phyloP scores from a whole-genome alignment of 2,329 filamentous ascomycete species.

The Colletotrichum chrysophilum region DNA sequence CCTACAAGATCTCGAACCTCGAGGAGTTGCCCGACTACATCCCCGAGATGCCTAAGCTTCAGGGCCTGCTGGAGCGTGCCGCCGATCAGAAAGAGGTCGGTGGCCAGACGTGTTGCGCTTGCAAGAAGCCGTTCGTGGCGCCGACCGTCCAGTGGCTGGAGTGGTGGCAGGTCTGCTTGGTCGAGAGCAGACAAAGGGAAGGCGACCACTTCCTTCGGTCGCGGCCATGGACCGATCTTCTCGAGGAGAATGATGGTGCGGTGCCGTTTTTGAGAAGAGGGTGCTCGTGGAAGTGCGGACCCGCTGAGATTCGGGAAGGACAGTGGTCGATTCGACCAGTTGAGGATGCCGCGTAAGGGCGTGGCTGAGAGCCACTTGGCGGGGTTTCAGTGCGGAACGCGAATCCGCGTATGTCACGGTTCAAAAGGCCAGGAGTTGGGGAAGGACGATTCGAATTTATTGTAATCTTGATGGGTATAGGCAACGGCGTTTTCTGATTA shows the following conservation, averaged over 20 bases:
- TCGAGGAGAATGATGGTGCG: constrained; percentile 36
- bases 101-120: constrained; percentile 57
- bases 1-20: constrained; percentile 47
- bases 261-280: constrained; percentile 54
- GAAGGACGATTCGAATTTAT: background rate
- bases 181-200: constrained; percentile 23
- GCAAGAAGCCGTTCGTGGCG: constrained; percentile 51
- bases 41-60: constrained; percentile 45
- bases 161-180: constrained; percentile 52
- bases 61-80: constrained; percentile 43
- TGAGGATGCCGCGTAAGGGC: background rate
- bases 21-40: constrained; percentile 48
- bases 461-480: background rate
- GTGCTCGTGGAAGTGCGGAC: constrained; percentile 56
- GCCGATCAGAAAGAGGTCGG: constrained; percentile 49
- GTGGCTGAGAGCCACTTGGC: background rate
- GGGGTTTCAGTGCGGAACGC: background rate
- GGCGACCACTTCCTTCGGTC: background rate
- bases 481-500: background rate
- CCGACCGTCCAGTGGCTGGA: constrained; percentile 66
- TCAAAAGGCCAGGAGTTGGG: background rate
- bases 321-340: constrained; percentile 19
- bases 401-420: background rate
- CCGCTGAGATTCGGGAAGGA: constrained; percentile 34
- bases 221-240: constrained; percentile 13